A percentile compares a stretch with the other conserved stretches of the same genome.
phyloP scores from a whole-genome alignment of 2,329 filamentous ascomycete species.

The Arthrobotrys megalospora region DNA sequence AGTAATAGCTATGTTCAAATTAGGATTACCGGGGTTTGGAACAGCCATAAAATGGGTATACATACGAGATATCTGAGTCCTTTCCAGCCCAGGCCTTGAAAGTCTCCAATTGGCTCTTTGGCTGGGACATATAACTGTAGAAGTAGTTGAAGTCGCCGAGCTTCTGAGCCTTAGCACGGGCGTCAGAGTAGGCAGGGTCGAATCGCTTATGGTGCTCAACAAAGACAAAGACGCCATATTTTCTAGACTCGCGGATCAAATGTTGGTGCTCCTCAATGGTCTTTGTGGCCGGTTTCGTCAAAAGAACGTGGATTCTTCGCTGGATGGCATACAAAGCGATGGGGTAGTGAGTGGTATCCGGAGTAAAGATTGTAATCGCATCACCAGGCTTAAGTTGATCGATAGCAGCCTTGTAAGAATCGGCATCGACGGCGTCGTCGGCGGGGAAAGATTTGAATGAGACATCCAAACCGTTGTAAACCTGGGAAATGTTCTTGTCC shows the following conservation, averaged over 20 bases:
- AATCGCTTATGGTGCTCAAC: slow-evolving; percentile 97
- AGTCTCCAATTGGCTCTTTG: slow-evolving; percentile 90
- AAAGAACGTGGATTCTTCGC: slow-evolving; percentile 87
- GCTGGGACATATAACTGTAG: slow-evolving; percentile 96
- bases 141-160: slow-evolving; percentile 98
- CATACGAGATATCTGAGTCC: slow-evolving; percentile 81
- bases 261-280: slow-evolving; percentile 83
- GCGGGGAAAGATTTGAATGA: slow-evolving; percentile 87
- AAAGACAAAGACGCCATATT: slow-evolving; percentile 88
- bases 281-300: slow-evolving; percentile 95
- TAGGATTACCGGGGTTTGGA: neutral
- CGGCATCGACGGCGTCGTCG: slow-evolving; percentile 80
- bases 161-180: slow-evolving; percentile 80
- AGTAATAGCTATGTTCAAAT: slow-evolving; percentile 79
- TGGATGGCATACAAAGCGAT: slow-evolving; percentile 94
- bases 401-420: slow-evolving; percentile 90
- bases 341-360: slow-evolving; percentile 91
- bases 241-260: slow-evolving; percentile 79
- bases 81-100: slow-evolving; percentile 95
- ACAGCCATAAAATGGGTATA: neutral
- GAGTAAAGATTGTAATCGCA: slow-evolving; percentile 96
- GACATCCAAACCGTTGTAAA: slow-evolving; percentile 90
- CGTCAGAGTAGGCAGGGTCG: slow-evolving; percentile 93
- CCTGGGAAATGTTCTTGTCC: slow-evolving; percentile 86
- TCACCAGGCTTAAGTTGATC: slow-evolving; percentile 85